A percentile compares a stretch with the other conserved stretches of the same genome.
phyloP scores from a whole-genome alignment of 768 basidiomycete genomes.

The Tephrocybe rancida region DNA sequence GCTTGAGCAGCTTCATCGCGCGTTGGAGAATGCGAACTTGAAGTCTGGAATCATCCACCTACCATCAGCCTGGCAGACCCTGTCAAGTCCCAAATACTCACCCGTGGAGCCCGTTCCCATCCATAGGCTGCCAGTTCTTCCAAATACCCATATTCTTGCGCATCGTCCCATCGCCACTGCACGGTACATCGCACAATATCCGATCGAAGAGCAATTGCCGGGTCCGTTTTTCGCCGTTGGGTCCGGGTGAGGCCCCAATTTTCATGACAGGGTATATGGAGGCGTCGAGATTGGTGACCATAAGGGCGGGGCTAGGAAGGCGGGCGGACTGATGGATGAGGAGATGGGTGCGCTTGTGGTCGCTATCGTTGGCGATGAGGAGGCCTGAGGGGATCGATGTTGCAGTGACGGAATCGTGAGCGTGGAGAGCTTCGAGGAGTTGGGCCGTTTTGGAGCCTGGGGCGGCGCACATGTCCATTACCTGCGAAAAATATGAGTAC shows the following conservation, averaged over 20 bases:
- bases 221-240: slow-evolving; percentile 34
- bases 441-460: slow-evolving; percentile 99
- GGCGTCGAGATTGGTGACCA: slow-evolving; percentile 97
- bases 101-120: slow-evolving; percentile 92
- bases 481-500: slow-evolving; percentile 41
- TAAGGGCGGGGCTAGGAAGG: slow-evolving; percentile 86
- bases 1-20: slow-evolving; percentile 86
- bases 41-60: slow-evolving; percentile 54
- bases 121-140: slow-evolving; percentile 87
- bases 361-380: slow-evolving; percentile 93
- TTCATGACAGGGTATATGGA: slow-evolving; percentile 78
- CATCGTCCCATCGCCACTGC: slow-evolving; percentile 95
- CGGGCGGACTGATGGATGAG: slow-evolving; percentile 97
- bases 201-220: slow-evolving; percentile 82
- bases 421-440: slow-evolving; percentile 92
- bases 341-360: slow-evolving; percentile 91
- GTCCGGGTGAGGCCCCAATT: slow-evolving; percentile 38
- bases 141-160: slow-evolving; percentile 96
- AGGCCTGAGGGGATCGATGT: slow-evolving; percentile 81
- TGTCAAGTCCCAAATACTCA: slow-evolving; percentile 31
- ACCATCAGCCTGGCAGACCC: neutral
- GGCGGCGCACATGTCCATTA: slow-evolving; percentile 98
- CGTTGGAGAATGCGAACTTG: slow-evolving; percentile 92
- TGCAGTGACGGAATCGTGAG: slow-evolving; percentile 64
- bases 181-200: slow-evolving; percentile 96